These are phyloP conservation scores for Phytopythium kandeliae DNA, from an alignment of 352 stramenopile species.

Conservation along the genomic window DNA sequence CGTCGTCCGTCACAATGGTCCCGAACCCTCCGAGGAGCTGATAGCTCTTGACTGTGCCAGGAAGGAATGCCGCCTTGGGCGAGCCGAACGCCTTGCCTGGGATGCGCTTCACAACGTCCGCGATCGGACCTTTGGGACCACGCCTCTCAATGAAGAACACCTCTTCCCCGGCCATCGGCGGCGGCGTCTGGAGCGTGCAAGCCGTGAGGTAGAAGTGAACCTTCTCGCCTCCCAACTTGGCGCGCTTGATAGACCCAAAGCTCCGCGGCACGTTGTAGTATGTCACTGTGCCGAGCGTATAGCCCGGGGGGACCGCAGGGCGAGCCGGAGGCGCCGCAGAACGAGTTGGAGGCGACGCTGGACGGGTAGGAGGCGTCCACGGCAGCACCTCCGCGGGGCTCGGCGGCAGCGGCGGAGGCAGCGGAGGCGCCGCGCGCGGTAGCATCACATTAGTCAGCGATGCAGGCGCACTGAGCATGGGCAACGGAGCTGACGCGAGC, in stretches of 20 bases:
- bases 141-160: not conserved
- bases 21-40: not conserved
- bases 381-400: not conserved
- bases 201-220: not conserved
- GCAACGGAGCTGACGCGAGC: not conserved
- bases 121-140: not conserved
- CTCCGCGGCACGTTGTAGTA: not conserved
- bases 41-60: not conserved
- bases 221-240: not conserved
- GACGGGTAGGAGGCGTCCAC: not conserved
- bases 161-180: not conserved
- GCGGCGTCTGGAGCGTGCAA: not conserved
- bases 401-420: not conserved
- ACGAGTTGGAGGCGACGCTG: too few relatives aligned
- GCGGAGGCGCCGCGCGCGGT: not conserved
- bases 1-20: not conserved
- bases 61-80: not conserved
- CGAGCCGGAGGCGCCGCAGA: not conserved
- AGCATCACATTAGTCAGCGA: not conserved
- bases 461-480: not conserved
- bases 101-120: not conserved
- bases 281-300: not conserved
- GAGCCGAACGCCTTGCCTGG: not conserved
- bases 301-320: not conserved
- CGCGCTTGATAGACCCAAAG: constrained; percentile 1